Percentiles rank a stretch among this genome's conserved stretches.
phyloP scores from a whole-genome alignment of 331 rosid genomes.

The Erythrophleum ivorense region DNA sequence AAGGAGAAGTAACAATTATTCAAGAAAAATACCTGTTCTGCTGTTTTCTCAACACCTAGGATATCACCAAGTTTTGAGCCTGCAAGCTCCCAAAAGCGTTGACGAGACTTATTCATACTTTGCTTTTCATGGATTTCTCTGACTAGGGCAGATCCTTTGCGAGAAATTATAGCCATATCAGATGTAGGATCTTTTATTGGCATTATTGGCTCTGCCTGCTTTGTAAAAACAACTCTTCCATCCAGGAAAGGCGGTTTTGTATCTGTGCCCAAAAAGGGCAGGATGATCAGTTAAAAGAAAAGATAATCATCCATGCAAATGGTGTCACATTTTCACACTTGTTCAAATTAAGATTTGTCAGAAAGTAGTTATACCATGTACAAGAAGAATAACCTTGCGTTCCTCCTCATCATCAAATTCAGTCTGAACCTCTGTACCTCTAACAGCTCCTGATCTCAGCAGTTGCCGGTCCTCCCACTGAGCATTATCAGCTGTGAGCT shows the following conservation, averaged over 20 bases:
- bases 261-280: constrained; percentile 59
- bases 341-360: constrained; percentile 29
- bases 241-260: constrained; percentile 98
- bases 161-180: constrained; percentile 98
- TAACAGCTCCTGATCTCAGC: constrained; percentile 96
- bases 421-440: constrained; percentile 98
- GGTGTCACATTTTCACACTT: background rate
- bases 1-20: constrained; percentile 35
- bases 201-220: constrained; percentile 99
- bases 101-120: constrained; percentile 90
- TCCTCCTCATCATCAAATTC: constrained; percentile 99
- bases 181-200: constrained; percentile 98
- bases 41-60: constrained; percentile 92
- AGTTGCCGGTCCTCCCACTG: constrained; percentile 99
- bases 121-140: constrained; percentile 95
- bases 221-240: constrained; percentile 95
- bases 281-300: constrained; percentile 34
- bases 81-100: constrained; percentile 99
- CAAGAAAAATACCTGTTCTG: constrained; percentile 76
- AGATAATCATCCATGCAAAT: constrained; percentile 22
- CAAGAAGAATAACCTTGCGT: constrained; percentile 94
- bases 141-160: constrained; percentile 89
- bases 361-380: constrained; percentile 73
- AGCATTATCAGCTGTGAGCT: constrained; percentile 95
- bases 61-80: constrained; percentile 98